phyloP scores from a whole-genome alignment of 2,329 filamentous ascomycete genomes.

The Cladobotryum protrusum region DNA sequence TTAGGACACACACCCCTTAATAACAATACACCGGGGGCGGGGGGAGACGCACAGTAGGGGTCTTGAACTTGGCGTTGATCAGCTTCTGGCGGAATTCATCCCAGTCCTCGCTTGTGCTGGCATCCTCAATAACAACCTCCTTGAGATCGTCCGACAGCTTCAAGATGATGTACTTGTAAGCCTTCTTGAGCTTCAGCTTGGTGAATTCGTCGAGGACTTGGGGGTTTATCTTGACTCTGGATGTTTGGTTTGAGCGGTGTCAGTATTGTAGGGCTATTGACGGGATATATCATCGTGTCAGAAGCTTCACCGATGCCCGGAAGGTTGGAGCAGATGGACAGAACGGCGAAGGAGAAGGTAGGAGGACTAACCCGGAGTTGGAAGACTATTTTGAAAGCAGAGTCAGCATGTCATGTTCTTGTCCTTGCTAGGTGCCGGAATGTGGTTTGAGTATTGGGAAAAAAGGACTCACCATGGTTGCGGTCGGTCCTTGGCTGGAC shows the following conservation, averaged over 20 bases:
- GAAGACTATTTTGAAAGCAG: constrained; percentile 46
- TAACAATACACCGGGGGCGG: neutral
- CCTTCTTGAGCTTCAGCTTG: constrained; percentile 11
- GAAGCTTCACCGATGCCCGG: neutral
- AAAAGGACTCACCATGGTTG: constrained; percentile 35
- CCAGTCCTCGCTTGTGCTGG: constrained; percentile 61
- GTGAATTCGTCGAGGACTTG: constrained; percentile 56
- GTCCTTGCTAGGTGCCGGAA: neutral
- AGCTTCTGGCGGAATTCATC: constrained; percentile 71
- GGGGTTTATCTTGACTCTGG: constrained; percentile 8
- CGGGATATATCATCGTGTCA: neutral
- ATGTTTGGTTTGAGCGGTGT: neutral
- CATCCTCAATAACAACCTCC: constrained; percentile 74
- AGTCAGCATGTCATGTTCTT: neutral
- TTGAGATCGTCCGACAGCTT: constrained; percentile 80
- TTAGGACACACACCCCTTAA: too few species aligned
- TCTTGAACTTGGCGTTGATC: constrained; percentile 65
- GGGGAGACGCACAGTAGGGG: constrained; percentile 50
- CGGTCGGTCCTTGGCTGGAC: constrained; percentile 17
- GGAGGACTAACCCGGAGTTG: constrained; percentile 59
- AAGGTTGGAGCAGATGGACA: neutral
- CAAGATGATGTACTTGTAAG: constrained; percentile 66
- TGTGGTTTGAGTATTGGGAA: constrained; percentile 2
- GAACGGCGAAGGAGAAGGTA: constrained; percentile 18
- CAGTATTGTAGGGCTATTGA: neutral